phyloP scores from a whole-genome alignment of 495 filamentous ascomycete genomes.

The Tuber brumale region DNA sequence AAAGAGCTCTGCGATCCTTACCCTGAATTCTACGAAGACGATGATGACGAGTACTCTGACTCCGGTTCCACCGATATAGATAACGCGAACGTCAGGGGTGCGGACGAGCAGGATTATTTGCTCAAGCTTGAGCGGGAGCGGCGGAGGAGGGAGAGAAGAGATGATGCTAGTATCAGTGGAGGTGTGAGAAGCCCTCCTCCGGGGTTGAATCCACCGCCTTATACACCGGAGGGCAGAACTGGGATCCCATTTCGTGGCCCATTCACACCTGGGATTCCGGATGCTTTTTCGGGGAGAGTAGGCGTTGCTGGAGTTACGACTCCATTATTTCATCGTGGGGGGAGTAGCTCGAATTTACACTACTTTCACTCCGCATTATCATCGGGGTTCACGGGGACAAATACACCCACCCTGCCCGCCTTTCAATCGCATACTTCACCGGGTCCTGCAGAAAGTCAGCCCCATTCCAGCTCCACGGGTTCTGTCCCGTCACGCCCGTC shows the following conservation, averaged over 20 bases:
- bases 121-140: constrained; percentile 47
- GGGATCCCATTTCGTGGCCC: constrained; percentile 22
- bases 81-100: constrained; percentile 16
- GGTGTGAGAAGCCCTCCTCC: constrained; percentile 21
- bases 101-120: constrained; percentile 43
- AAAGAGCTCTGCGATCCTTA: constrained; percentile 96
- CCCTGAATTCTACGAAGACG: constrained; percentile 92
- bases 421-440: constrained; percentile 38
- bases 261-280: constrained; percentile 33
- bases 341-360: constrained; percentile 77
- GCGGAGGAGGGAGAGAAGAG: constrained; percentile 44
- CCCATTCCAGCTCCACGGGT: constrained; percentile 20
- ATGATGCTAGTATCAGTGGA: constrained; percentile 19
- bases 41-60: constrained; percentile 49
- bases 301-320: constrained; percentile 40
- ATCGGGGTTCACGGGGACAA: constrained; percentile 69
- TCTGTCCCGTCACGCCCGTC: constrained; percentile 22
- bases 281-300: constrained; percentile 34
- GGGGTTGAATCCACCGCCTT: constrained; percentile 36
- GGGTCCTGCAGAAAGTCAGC: constrained; percentile 18
- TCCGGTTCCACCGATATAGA: constrained; percentile 14
- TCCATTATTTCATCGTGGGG: constrained; percentile 51
- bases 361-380: constrained; percentile 85
- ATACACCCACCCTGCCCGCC: constrained; percentile 55
- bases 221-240: constrained; percentile 27